phyloP scores from a whole-genome alignment of 148 eudicot genomes.

The Pouteria glomerata region DNA sequence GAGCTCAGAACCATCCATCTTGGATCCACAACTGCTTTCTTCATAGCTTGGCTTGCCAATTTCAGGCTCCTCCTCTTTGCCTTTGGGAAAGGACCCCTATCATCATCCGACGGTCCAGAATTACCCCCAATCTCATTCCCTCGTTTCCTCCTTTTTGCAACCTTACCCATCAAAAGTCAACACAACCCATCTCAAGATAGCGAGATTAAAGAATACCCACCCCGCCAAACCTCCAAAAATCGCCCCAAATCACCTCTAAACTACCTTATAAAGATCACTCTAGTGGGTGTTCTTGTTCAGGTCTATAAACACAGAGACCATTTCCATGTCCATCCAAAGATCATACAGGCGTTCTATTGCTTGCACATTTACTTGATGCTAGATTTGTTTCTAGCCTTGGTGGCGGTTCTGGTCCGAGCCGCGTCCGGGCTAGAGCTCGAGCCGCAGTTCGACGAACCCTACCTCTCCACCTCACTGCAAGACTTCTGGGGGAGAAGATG shows the following conservation, averaged over 20 bases:
- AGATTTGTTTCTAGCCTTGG: neutral
- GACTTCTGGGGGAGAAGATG: slow-evolving; percentile 23
- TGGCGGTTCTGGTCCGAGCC: neutral
- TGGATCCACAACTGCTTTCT: slow-evolving; percentile 26
- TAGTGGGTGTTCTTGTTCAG: neutral
- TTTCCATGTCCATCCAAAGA: slow-evolving; percentile 8
- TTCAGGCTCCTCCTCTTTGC: slow-evolving; percentile 43
- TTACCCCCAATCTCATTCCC: slow-evolving; percentile 21
- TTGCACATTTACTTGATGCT: neutral
- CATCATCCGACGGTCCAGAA: neutral
- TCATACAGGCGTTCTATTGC: slow-evolving; percentile 7
- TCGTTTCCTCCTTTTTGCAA: slow-evolving; percentile 25
- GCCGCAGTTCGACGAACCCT: slow-evolving; percentile 18
- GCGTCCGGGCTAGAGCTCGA: neutral
- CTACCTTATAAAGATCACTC: slow-evolving; percentile 1
- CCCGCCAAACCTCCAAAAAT: neutral
- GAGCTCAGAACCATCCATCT: slow-evolving; percentile 29
- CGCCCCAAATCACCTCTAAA: slow-evolving; percentile 7
- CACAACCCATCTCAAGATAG: neutral
- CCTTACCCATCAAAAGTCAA: slow-evolving; percentile 26
- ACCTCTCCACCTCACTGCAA: slow-evolving; percentile 12
- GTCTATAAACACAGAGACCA: neutral
- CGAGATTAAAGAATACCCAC: neutral
- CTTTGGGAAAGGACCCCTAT: slow-evolving; percentile 18
- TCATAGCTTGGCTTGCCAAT: slow-evolving; percentile 45